Evolutionary conservation across 139 green algal genomes (phyloP), one percentile per base, ranked within the genome.

Genomic region (Picochlorum sp.): DNA sequence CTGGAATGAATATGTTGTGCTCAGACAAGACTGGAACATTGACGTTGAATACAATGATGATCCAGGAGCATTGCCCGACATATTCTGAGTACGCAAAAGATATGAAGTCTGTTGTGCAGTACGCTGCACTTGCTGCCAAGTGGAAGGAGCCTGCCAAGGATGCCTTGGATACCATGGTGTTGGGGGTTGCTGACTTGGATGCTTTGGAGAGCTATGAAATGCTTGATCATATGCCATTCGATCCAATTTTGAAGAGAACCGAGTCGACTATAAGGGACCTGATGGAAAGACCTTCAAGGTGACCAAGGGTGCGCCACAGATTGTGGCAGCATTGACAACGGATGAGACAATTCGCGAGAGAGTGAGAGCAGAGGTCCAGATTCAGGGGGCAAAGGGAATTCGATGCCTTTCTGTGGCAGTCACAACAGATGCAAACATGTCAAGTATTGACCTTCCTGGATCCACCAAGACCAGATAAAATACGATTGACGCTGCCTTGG

Each of bases 1-100:
- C 88, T 2, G 84, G 84, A 57, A 95, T 95, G 88, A 90, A 95
- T 79, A 89, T 94, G 77, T 80, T 95, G 14, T 94, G 86, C 83
- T 86, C 75, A 6, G 87, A 92, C 71, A 94, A 95, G 70, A 94
- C 87, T 3, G 88, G 88, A 57, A 95, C 88, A 8, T 79, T 95
- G 15, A 95, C 88, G 6, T 75, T 95, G 49, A 95, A 95, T 83
- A 90, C 95, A 77, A 89, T 95, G 84, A 82, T 79, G 45, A 82
- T 95, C 62, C 82, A 95, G 74, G 81, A 90, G 2, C 73, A 91
- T 63, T 84, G 79, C 45, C 86, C 86, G 41, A 79, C 63, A 54
- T 93, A 80, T 70, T 62, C 71, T 8, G 79, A 79, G 34, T 47
- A 82, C 47, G 63, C 65, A 38, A 55, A 49, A 1, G 16, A 56